Percentiles rank a stretch among this genome's conserved stretches.
phyloP scores from a whole-genome alignment of 768 basidiomycete genomes.

The Albatrellus ellisii region DNA sequence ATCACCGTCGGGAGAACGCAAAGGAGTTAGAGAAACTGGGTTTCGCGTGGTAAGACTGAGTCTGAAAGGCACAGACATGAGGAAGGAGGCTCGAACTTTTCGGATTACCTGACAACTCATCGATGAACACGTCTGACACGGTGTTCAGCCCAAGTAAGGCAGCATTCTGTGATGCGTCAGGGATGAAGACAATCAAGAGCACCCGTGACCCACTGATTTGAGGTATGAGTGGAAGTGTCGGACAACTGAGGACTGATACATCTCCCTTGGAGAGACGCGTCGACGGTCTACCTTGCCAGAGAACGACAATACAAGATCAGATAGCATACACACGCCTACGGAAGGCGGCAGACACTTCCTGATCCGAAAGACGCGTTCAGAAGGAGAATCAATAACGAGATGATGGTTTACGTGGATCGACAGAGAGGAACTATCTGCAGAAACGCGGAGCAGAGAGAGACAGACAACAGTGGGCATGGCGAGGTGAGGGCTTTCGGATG shows the following conservation, averaged over 20 bases:
- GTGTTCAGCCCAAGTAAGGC: constrained; percentile 4
- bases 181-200: constrained; percentile 8
- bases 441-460: background rate
- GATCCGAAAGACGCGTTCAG: background rate
- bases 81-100: constrained; percentile 3
- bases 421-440: background rate
- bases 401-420: background rate
- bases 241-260: background rate
- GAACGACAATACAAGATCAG: background rate
- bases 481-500: too few relatives aligned
- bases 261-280: background rate
- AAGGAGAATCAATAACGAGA: background rate
- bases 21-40: constrained; percentile 24
- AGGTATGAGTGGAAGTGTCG: constrained; percentile 15
- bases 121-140: constrained; percentile 9
- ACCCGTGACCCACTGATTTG: background rate
- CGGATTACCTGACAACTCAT: constrained; percentile 1
- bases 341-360: background rate
- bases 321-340: background rate
- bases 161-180: constrained; percentile 32
- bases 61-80: background rate
- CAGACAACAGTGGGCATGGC: constrained; percentile 16
- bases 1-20: constrained; percentile 8
- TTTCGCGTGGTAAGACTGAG: constrained; percentile 23
- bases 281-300: background rate